Conservation (phyloP, 768 basidiomycete species). For the Naganishia onofrii region DNA sequence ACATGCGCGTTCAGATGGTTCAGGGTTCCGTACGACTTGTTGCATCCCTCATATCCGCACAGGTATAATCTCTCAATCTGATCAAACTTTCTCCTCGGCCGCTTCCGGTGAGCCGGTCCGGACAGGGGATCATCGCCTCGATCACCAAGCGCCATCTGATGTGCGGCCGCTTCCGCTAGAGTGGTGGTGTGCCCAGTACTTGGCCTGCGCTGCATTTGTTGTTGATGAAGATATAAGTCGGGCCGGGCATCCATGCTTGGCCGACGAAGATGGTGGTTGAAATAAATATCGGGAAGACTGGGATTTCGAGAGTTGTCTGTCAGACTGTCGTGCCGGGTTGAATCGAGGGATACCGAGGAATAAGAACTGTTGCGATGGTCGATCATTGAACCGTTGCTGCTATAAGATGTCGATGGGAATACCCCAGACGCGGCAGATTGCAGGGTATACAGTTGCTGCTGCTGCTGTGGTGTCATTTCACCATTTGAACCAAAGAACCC, state of each 20-base stretch:
- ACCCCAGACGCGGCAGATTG: conserved; percentile 15
- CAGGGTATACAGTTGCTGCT: conserved; percentile 16
- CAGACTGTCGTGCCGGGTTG: conserved; percentile 14
- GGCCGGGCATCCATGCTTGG: conserved; percentile 15
- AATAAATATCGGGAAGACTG: conserved; percentile 13
- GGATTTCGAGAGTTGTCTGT: conserved; percentile 19
- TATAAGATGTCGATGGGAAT: conserved; percentile 5
- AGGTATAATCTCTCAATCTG: conserved; percentile 92
- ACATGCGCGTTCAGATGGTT: conserved; percentile 98
- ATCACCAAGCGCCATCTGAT: conserved; percentile 6
- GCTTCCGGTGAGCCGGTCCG: conserved; percentile 49
- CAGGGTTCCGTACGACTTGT: conserved; percentile 86
- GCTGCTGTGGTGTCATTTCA: conserved; percentile 20
- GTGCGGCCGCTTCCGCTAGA: conserved; percentile 10
- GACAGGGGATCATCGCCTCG: conserved; percentile 20
- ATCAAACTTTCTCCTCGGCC: conserved; percentile 59
- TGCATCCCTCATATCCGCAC: conserved; percentile 63
- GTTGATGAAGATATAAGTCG: conserved; percentile 12
- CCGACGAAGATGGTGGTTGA: conserved; percentile 3
- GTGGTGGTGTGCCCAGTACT: conserved; percentile 15
- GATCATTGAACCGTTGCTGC: conserved; percentile 16
- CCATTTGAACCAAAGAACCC: conserved; percentile 2
- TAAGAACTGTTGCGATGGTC: conserved; percentile 27
- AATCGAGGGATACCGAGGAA: conserved; percentile 23
- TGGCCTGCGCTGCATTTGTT: neutral